Percentiles rank a stretch among this genome's conserved stretches.
phyloP scores from a whole-genome alignment of 108 stramenopile genomes.

The Conticribra weissflogii region DNA sequence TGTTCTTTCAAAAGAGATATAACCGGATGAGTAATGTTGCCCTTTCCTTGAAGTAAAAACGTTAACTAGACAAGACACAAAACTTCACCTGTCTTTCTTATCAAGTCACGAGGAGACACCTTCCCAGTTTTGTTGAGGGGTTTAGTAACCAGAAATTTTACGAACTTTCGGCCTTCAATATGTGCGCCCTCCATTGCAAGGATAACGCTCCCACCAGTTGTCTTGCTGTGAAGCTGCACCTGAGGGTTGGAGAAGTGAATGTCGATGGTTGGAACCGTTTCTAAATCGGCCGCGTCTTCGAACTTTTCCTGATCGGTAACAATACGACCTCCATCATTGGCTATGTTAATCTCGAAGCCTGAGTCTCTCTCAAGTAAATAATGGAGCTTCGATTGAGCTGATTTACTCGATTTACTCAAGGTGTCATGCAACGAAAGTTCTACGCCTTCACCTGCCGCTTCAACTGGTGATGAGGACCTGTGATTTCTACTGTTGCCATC shows the following conservation, averaged over 20 bases:
- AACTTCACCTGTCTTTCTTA: constrained; percentile 44
- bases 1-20: constrained; percentile 16
- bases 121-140: constrained; percentile 8
- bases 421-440: constrained; percentile 8
- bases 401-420: not conserved
- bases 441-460: constrained; percentile 10
- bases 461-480: constrained; percentile 1
- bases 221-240: constrained; percentile 52
- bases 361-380: constrained; percentile 35
- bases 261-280: constrained; percentile 51
- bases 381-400: constrained; percentile 17
- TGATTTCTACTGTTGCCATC: not conserved
- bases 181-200: constrained; percentile 57
- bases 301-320: constrained; percentile 2
- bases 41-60: too few relatives aligned
- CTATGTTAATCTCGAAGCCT: constrained; percentile 16
- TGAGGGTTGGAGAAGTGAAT: constrained; percentile 63
- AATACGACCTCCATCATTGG: not conserved
- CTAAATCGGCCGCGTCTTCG: constrained; percentile 3
- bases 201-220: constrained; percentile 54
- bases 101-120: constrained; percentile 37
- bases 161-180: constrained; percentile 52
- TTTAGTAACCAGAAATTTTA: constrained; percentile 38
- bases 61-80: too few relatives aligned
- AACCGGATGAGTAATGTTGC: not conserved